Evolutionary conservation across 176 grass and related monocot genomes (phyloP), one percentile per base, ranked within the genome.

Genomic region (Aegilops longissima): DNA sequence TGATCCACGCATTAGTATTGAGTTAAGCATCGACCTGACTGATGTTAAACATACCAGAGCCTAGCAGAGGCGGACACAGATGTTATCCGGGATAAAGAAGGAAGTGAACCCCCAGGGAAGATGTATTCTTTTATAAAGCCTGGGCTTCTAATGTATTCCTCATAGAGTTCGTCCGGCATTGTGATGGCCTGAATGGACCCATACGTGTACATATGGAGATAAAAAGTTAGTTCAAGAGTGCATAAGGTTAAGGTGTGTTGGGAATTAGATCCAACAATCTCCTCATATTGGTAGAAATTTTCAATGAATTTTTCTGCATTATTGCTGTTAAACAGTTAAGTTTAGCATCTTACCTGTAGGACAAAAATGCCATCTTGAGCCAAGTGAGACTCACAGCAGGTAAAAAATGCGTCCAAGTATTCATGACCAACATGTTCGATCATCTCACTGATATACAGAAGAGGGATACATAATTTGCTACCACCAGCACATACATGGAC

Each of bases 391-490:
- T 95, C 89, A 17, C 93, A 95, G 45, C 95, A 98, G 67, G 83
- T 56, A 54, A 98, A 98, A 70, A 93, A 98, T 7, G 90, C 88
- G 1, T 88, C 93, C 87, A 98, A 87, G 78, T 95, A 98, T 88
- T 95, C 93, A 45, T 95, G 96, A 20, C 93, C 93, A 24, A 95
- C 95, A 35, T 49, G 93, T 92, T 98, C 95, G 24, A 98, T 95
- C 95, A 93, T 98, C 86, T 90, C 93, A 24, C 95, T 95, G 70
- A 51, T 76, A 40, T 18, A 81, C 1, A 11, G 6, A 74, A 20
- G 9, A 27, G 2, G 44, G 7, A n/a, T 29, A 20, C 14, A 10
- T 25, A 54, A 29, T 51, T 31, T 49, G 6, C 8, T 49, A 20
- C 25, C 4, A 76, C 12, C 3, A 0, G 1, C 6, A 75, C 12